A percentile compares a stretch with the other conserved stretches of the same genome.
phyloP scores from a whole-genome alignment of 2,329 filamentous ascomycete genomes.

The Aspergillus sp. region DNA sequence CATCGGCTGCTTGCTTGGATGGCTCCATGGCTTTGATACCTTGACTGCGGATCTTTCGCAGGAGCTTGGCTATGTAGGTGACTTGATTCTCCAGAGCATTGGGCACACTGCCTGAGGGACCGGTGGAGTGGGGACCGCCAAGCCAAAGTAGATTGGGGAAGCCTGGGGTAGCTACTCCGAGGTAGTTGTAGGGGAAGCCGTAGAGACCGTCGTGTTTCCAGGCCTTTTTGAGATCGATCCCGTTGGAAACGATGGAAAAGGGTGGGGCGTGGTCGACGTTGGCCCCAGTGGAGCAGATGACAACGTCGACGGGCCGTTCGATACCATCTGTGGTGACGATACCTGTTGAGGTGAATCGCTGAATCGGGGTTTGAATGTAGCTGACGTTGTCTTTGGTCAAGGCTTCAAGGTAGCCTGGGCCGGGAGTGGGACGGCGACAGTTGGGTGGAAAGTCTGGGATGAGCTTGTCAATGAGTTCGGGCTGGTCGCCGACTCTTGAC shows the following conservation, averaged over 20 bases:
- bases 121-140: slow-evolving; percentile 61
- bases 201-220: slow-evolving; percentile 60
- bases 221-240: slow-evolving; percentile 54
- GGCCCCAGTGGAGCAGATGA: slow-evolving; percentile 70
- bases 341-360: slow-evolving; percentile 59
- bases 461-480: slow-evolving; percentile 57
- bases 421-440: slow-evolving; percentile 66
- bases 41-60: slow-evolving; percentile 67
- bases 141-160: slow-evolving; percentile 70
- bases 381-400: slow-evolving; percentile 63
- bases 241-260: slow-evolving; percentile 61
- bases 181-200: slow-evolving; percentile 68
- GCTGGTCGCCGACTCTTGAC: slow-evolving; percentile 54
- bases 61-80: slow-evolving; percentile 64
- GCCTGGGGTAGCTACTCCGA: slow-evolving; percentile 63
- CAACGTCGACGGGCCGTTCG: slow-evolving; percentile 60
- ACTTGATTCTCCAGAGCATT: slow-evolving; percentile 67
- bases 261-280: slow-evolving; percentile 61
- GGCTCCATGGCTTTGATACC: slow-evolving; percentile 65
- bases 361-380: slow-evolving; percentile 60
- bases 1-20: slow-evolving; percentile 60
- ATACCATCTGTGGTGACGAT: slow-evolving; percentile 62
- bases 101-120: slow-evolving; percentile 66
- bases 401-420: slow-evolving; percentile 68
- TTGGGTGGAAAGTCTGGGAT: slow-evolving; percentile 65